These are phyloP conservation scores for Sugiyamaella xylanicola DNA, from an alignment of 1,139 yeast species.

Conservation along the genomic window DNA sequence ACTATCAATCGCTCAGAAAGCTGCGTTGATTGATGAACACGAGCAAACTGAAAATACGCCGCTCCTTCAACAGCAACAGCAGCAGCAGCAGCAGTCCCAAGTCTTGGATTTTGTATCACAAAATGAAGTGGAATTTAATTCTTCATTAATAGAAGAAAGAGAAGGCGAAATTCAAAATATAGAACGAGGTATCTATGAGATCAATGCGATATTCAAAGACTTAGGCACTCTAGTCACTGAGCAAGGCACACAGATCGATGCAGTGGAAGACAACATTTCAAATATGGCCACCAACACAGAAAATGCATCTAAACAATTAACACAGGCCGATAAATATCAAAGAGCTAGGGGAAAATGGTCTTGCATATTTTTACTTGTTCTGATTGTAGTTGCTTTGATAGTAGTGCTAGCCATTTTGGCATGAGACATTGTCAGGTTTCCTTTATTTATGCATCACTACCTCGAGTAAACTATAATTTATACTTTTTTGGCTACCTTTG, in stretches of 20 bases:
- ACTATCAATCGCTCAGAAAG: slow-evolving; percentile 43
- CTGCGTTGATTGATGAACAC: slow-evolving; percentile 39
- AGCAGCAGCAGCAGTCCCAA: slow-evolving; percentile 45
- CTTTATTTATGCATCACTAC: slow-evolving; percentile 6
- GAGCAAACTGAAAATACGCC: slow-evolving; percentile 37
- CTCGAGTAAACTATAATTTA: not conserved
- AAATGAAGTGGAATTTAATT: slow-evolving; percentile 75
- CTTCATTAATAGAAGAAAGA: slow-evolving; percentile 68
- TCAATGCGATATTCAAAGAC: slow-evolving; percentile 81
- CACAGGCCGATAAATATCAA: slow-evolving; percentile 76
- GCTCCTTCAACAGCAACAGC: slow-evolving; percentile 41
- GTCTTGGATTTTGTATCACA: slow-evolving; percentile 48
- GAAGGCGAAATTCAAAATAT: slow-evolving; percentile 72
- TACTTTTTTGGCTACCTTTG: not conserved
- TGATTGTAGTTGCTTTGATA: slow-evolving; percentile 47
- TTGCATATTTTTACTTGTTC: slow-evolving; percentile 57
- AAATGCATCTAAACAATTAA: slow-evolving; percentile 68
- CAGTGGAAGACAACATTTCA: slow-evolving; percentile 76
- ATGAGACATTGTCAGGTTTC: not conserved
- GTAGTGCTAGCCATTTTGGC: slow-evolving; percentile 7
- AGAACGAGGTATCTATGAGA: slow-evolving; percentile 76
- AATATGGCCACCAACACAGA: slow-evolving; percentile 68
- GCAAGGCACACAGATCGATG: slow-evolving; percentile 82
- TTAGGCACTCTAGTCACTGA: slow-evolving; percentile 74
- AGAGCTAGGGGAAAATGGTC: slow-evolving; percentile 71